A percentile compares a stretch with the other conserved stretches of the same genome.
phyloP scores from a whole-genome alignment of 495 filamentous ascomycete species.

The Penicillium argentinense region DNA sequence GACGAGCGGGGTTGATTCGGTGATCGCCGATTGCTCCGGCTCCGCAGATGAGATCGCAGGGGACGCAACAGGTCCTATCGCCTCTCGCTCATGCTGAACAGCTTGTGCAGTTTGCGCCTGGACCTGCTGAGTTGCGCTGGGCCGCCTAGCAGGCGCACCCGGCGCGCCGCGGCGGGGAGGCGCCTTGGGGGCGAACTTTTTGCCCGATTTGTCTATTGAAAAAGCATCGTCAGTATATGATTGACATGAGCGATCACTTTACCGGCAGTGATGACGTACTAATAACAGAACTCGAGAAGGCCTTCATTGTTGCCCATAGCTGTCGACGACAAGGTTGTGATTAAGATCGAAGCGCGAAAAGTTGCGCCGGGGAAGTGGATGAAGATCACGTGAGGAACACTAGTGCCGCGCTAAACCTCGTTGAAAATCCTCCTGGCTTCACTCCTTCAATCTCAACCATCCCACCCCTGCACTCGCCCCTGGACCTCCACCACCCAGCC shows the following conservation, averaged over 20 bases:
- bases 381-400: conserved; percentile 39
- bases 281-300: conserved; percentile 58
- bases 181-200: conserved; percentile 56
- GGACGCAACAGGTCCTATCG: conserved; percentile 17
- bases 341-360: conserved; percentile 16
- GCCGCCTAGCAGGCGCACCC: conserved; percentile 35
- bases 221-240: not conserved
- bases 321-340: conserved; percentile 8
- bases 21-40: conserved; percentile 12
- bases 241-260: not conserved
- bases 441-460: conserved; percentile 29
- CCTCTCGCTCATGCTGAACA: conserved; percentile 23
- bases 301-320: conserved; percentile 45
- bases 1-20: conserved; percentile 11
- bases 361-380: not conserved
- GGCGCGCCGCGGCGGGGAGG: conserved; percentile 44
- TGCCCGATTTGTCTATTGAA: conserved; percentile 53
- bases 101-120: conserved; percentile 37
- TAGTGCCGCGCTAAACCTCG: conserved; percentile 31
- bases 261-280: conserved; percentile 43
- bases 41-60: conserved; percentile 23
- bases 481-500: conserved; percentile 1
- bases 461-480: conserved; percentile 17
- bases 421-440: conserved; percentile 47
- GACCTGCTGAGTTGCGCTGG: conserved; percentile 39